phyloP scores from a whole-genome alignment of 2,329 filamentous ascomycete species.

The Elsinoe ampelina region DNA sequence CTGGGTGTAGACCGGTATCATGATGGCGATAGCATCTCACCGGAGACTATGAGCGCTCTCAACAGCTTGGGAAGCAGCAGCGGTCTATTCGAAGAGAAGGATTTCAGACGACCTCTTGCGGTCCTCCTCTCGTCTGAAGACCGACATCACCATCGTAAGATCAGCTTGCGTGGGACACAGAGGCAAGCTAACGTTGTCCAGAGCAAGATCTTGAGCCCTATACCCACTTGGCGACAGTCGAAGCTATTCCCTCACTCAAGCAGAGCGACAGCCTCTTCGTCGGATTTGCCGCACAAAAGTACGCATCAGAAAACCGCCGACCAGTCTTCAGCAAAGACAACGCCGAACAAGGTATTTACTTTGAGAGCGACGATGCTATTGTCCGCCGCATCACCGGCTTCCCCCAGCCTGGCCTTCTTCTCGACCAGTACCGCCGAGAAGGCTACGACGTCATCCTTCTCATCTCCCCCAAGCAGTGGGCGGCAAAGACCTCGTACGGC shows the following conservation, averaged over 20 bases:
- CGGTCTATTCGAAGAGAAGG: conserved; percentile 31
- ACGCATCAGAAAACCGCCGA: conserved; percentile 13
- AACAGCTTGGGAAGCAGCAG: conserved; percentile 37
- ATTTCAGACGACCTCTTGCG: conserved; percentile 17
- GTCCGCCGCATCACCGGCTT: neutral
- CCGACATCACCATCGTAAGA: conserved; percentile 18
- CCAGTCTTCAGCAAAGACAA: conserved; percentile 15
- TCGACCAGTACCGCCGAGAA: neutral
- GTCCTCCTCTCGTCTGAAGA: conserved; percentile 22
- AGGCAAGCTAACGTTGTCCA: neutral
- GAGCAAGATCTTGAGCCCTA: neutral
- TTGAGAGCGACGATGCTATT: conserved; percentile 18
- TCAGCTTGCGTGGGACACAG: neutral
- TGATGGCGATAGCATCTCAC: conserved; percentile 30
- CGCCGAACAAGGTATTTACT: conserved; percentile 26
- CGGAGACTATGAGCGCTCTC: conserved; percentile 36
- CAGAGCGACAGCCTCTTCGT: conserved; percentile 19
- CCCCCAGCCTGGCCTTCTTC: neutral
- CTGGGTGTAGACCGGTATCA: conserved; percentile 43
- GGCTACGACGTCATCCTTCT: conserved; percentile 16
- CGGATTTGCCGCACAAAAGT: conserved; percentile 18
- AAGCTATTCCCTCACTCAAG: conserved; percentile 12
- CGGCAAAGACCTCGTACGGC: conserved; percentile 20
- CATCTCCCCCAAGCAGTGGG: neutral
- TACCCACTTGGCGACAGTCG: conserved; percentile 13